Evolutionary conservation across 2,329 filamentous ascomycete genomes (phyloP).

Genomic region (Lecanosticta acicola): DNA sequence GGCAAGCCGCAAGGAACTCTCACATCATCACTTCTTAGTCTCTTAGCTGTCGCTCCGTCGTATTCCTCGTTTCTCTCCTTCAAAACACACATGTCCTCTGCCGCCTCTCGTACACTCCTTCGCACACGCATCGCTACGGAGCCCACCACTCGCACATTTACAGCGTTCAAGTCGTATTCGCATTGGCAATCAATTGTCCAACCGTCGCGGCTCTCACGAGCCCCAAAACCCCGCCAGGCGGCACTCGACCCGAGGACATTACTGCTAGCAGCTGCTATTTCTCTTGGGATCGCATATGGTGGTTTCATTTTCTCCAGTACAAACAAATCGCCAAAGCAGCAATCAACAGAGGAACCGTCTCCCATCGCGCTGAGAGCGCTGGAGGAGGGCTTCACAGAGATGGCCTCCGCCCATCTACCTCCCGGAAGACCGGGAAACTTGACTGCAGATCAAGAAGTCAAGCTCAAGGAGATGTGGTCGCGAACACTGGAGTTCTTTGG

Average conservation of each 20-base stretch:
- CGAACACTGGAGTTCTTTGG: conserved; percentile 71
- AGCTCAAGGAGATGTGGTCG: conserved; percentile 81
- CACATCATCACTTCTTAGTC: neutral
- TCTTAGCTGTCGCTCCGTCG: neutral
- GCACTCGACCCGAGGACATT: conserved; percentile 22
- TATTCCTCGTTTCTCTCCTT: no score
- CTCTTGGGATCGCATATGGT: conserved; percentile 21
- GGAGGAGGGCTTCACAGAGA: neutral
- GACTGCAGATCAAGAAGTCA: conserved; percentile 81
- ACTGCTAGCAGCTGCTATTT: conserved; percentile 20
- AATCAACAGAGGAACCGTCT: conserved; percentile 4
- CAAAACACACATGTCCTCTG: conserved; percentile 7
- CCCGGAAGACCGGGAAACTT: conserved; percentile 79
- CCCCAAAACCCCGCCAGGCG: neutral
- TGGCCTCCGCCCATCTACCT: conserved; percentile 18
- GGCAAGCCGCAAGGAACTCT: neutral
- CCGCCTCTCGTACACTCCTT: neutral
- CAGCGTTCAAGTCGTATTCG: conserved; percentile 3
- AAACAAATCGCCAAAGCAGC: conserved; percentile 1
- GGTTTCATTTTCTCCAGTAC: conserved; percentile 11
- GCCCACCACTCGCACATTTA: neutral
- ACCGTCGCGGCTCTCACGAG: no score
- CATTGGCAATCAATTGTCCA: conserved; percentile 1
- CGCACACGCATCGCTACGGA: neutral
- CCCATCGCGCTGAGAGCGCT: neutral